Evolutionary conservation across 345 rosid genomes (phyloP).

Genomic region (Eucalyptus fibrosa): DNA sequence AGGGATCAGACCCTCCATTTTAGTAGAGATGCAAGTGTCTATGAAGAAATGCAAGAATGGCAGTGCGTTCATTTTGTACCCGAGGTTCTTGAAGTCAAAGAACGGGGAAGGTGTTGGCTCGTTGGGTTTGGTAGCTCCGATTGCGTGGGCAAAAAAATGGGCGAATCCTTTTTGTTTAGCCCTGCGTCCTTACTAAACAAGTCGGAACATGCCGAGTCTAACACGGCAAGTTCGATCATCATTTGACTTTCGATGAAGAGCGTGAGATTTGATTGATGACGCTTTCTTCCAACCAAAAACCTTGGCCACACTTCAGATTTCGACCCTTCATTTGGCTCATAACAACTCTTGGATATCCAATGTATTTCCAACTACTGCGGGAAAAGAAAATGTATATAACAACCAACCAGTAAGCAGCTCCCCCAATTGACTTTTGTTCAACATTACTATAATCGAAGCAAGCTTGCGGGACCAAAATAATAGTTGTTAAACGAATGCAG

Average conservation of each 20-base stretch:
- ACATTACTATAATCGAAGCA: neutral
- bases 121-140: neutral
- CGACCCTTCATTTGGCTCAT: neutral
- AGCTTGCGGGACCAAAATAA: neutral
- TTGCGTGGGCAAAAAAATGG: neutral
- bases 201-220: neutral
- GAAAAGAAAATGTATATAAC: neutral
- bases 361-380: neutral
- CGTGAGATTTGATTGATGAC: neutral
- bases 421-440: neutral
- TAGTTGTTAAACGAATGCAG: neutral
- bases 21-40: neutral
- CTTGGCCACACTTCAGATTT: neutral
- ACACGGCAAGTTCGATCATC: neutral
- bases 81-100: neutral
- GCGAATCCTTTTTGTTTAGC: neutral
- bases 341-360: neutral
- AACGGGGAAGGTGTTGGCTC: neutral
- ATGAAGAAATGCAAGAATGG: neutral
- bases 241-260: neutral
- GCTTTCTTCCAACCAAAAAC: neutral
- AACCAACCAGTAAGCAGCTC: neutral
- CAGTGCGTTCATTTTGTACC: neutral
- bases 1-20: constrained; percentile 81
- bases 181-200: neutral